Conservation (phyloP, 129 eudicot genomes). For the Flaveria linearis region DNA sequence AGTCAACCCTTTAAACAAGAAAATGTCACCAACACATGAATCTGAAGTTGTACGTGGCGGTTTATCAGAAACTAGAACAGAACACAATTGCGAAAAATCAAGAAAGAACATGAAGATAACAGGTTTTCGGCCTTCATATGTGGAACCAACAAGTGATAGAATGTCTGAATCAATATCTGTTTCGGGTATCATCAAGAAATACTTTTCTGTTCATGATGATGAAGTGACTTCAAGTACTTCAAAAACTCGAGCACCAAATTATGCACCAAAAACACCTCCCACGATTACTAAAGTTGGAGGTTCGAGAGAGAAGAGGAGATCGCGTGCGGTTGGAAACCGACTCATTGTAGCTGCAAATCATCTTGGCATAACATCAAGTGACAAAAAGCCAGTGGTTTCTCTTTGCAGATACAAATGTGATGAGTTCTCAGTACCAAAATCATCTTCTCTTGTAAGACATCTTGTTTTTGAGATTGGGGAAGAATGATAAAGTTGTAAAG, state of each 20-base stretch:
- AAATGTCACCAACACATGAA: slow-evolving; percentile 16
- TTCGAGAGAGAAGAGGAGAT: slow-evolving; percentile 22
- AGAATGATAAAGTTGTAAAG: slow-evolving; percentile 22
- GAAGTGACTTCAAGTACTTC: slow-evolving; percentile 48
- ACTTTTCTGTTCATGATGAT: slow-evolving; percentile 51
- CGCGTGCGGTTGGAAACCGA: slow-evolving; percentile 52
- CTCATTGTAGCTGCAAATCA: slow-evolving; percentile 51
- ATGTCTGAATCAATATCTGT: slow-evolving; percentile 50
- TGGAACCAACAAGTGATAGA: slow-evolving; percentile 24
- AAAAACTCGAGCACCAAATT: neutral
- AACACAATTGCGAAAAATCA: slow-evolving; percentile 16
- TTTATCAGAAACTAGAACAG: slow-evolving; percentile 3
- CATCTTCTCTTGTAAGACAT: slow-evolving; percentile 38
- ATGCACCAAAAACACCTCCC: slow-evolving; percentile 33
- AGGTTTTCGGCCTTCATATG: neutral
- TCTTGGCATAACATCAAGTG: slow-evolving; percentile 46
- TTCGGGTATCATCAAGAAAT: slow-evolving; percentile 71
- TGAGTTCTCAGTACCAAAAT: slow-evolving; percentile 18
- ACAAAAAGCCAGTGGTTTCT: slow-evolving; percentile 41
- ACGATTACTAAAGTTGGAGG: slow-evolving; percentile 15
- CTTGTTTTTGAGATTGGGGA: slow-evolving; percentile 65
- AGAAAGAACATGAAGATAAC: slow-evolving; percentile 29
- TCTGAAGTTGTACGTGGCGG: slow-evolving; percentile 17
- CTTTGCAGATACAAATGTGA: slow-evolving; percentile 37
- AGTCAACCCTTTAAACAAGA: slow-evolving; percentile 23